These are phyloP conservation scores for Lactifluus pinguis DNA, from an alignment of 768 basidiomycete species.

Conservation along the genomic window DNA sequence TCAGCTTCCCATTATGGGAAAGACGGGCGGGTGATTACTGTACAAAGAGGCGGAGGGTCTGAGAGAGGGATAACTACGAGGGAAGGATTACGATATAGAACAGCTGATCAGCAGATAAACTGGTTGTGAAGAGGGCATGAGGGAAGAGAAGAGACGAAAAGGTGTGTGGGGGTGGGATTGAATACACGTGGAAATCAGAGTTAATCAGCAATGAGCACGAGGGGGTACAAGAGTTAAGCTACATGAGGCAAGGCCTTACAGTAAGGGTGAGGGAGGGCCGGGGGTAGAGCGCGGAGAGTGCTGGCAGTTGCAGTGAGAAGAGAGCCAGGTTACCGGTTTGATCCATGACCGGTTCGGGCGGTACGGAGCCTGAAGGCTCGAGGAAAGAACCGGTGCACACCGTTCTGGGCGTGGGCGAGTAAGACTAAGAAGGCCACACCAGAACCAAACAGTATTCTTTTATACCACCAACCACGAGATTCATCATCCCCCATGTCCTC, in stretches of 20 bases:
- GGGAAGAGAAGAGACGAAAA: not conserved
- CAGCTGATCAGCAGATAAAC: not conserved
- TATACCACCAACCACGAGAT: not conserved
- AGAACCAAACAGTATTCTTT: slow-evolving; percentile 3
- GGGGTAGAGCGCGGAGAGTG: not conserved
- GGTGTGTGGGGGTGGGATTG: not conserved
- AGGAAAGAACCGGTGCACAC: not conserved
- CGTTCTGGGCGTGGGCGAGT: not conserved
- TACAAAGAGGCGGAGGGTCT: not conserved
- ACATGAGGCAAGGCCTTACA: not conserved
- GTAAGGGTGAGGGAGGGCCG: not conserved
- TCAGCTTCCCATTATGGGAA: not conserved
- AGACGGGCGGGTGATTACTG: not conserved
- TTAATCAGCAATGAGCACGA: slow-evolving; percentile 4
- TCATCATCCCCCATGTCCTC: slow-evolving; percentile 1
- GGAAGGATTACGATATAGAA: not conserved
- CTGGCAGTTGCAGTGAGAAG: not conserved
- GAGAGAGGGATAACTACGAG: not conserved
- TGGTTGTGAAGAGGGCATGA: not conserved
- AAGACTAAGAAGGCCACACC: not conserved
- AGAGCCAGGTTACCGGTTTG: not conserved
- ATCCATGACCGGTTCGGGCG: not conserved
- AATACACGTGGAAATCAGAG: not conserved
- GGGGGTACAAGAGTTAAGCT: not conserved
- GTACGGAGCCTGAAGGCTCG: not conserved